Evolutionary conservation across 2,329 filamentous ascomycete species (phyloP).

Genomic region (Colletotrichum camelliae): DNA sequence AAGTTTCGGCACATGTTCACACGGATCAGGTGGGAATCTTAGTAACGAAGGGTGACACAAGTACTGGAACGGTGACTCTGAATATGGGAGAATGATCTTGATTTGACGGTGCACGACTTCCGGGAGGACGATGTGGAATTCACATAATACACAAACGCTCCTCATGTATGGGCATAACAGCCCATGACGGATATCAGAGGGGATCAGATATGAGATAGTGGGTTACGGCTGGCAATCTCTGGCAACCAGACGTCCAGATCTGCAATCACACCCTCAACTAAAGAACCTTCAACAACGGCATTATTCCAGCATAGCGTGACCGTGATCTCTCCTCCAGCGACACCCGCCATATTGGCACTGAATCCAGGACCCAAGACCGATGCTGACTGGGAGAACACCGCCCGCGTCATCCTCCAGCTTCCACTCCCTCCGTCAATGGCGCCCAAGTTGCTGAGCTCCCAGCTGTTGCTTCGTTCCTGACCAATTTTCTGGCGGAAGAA

Average conservation of each 20-base stretch:
- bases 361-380: conserved; percentile 48
- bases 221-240: conserved; percentile 26
- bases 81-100: neutral
- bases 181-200: neutral
- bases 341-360: conserved; percentile 51
- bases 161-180: neutral
- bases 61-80: neutral
- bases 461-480: conserved; percentile 44
- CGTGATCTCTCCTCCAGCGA: conserved; percentile 43
- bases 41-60: neutral
- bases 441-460: conserved; percentile 61
- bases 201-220: neutral
- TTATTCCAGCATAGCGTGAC: conserved; percentile 56
- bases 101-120: neutral
- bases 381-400: conserved; percentile 56
- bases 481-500: conserved; percentile 49
- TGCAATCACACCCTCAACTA: conserved; percentile 40
- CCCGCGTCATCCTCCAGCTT: conserved; percentile 44
- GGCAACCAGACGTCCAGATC: conserved; percentile 40
- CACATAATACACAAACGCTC: neutral
- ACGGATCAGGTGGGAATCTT: neutral
- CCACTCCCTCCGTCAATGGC: conserved; percentile 29
- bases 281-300: conserved; percentile 40
- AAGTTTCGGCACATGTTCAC: neutral
- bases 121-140: neutral